Base-by-base conservation (phyloP, 164 flowering plant genomes). In the Buxus sempervirens region DNA sequence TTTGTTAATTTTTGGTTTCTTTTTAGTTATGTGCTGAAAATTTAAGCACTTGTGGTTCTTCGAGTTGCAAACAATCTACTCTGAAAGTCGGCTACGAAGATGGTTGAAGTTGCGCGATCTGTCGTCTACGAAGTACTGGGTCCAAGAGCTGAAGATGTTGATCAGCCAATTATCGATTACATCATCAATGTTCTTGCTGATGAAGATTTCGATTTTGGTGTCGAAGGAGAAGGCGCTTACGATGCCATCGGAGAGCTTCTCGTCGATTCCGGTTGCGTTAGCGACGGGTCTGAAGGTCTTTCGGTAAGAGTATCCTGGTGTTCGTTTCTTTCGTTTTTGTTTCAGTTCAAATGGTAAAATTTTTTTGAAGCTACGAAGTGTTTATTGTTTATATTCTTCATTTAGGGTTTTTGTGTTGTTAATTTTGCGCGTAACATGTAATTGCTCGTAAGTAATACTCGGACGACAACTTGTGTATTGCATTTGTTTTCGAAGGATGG, bases 151-250 rank as follows among this genome's bases (percentile, higher is more conserved):
- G 69, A 73, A 38, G 98, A 94, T 58, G 81, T 94, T 25, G 98
- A 94, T 69, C 74, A 91, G 70, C 98, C 98, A 16, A 94, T 95
- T 74, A 76, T 95, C 72, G 97, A 90, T 70, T 95, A 95, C 85
- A 81, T 95, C 77, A 71, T 92, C 82, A 90, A 90, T 57, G 97
- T 95, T 72, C 91, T 95, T 55, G 99, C 99, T 55, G 99, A 96
- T 68, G 99, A 96, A 4, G 99, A 96, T 71, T 96, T 96, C 78
- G 98, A 93, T 70, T 93, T 88, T 74, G 99, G 99, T 66, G 65
- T 32, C 60, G 88, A 93, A 12, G 99, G 99, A 19, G 98, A 90
- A n/a, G 98, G 96, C 59, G 96, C 86, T 59, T 84, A 87, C 67
- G 92, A 88, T 2, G 97, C 98, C 63, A 67, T 96, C 54, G 99